Evolutionary conservation across 2,329 filamentous ascomycete genomes (phyloP), one percentile per base, ranked within the genome.

Genomic region (Hypoxylon sp.): DNA sequence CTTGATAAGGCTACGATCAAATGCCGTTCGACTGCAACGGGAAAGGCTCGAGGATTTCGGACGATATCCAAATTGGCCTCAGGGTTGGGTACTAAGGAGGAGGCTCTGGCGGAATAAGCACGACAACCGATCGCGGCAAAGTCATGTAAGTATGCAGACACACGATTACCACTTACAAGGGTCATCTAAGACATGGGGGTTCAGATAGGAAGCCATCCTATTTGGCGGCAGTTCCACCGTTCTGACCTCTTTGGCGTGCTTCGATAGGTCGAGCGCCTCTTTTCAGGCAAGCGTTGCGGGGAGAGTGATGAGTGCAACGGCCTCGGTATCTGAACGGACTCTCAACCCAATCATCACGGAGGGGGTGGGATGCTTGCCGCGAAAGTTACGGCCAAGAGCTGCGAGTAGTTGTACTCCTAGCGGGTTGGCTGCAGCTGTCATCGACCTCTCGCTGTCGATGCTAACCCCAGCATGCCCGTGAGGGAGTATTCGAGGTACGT

Each of bases 361-460:
- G 48, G 17, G 45, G 51, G 46, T 47, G 41, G 32, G 51, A 45
- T 29, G 48, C 44, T 54, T 61, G 52, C 55, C 59, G 52, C 46
- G 52, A 59, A 56, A 57, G 53, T 52, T 44, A 51, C 50, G 59
- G 59, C 55, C 59, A 59, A 61, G 55, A 61, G 52, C 55, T 61
- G 55, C 56, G 59, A 61, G 50, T 25, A 50, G 52, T 51, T 45
- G 58, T 55, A 51, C 52, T 46, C 50, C 17, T 43, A 55, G 53
- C 50, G 55, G 52, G 55, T 53, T 58, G 36, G 52, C 49, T 59
- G 52, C 52, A 53, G 52, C 51, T 47, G 50, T 51, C 49, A 57
- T 59, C 43, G 46, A 59, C 40, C 27, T 45, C 36, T 51, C 37
- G 48, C 44, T 51, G 44, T 57, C 50, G 45, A 48, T 43, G 32